Base-by-base conservation (phyloP, 148 eudicot genomes). In the Fagopyrum esculentum region DNA sequence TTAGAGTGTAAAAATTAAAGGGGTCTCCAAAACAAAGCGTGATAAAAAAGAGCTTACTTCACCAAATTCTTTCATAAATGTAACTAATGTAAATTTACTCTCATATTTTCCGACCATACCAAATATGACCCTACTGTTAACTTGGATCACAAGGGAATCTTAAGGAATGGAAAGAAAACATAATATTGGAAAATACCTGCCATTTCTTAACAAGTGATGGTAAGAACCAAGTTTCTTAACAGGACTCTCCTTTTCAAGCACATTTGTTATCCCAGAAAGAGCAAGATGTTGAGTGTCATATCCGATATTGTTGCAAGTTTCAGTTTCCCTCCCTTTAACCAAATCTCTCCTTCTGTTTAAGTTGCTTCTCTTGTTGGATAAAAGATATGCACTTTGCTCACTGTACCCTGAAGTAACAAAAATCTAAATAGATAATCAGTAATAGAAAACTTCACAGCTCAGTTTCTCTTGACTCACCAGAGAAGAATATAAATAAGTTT, bases 141-240 rank as follows among this genome's bases (percentile, higher is more conserved):
- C 0, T 66, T 66, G 2, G 13, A 5, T 66, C 35, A 66, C 9
- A 35, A 49, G 52, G 52, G 12, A 49, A 49, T 49, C 52, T 49
- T 49, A 49, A 10, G 12, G 6, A 49, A 49, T 49, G 12, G 12
- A 49, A 12, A 49, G 70, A 60, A 60, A 60, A 26, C 73, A 1
- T n/a, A 45, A 47, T 59, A 71, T 26, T 30, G 47, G 50, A 47
- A 71, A 35, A 73, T 87, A 95, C 99, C 99, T 92, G 73, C 97
- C 98, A 80, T 81, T 80, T 83, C 76, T 90, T 75, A 95, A 57
- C 74, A 85, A 82, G 63, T 78, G 85, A 72, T 86, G 78, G 83
- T 92, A 95, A 80, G 82, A 81, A 48, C 83, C 77, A 86, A 82
- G 63, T 82, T 52, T 30, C 61, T 69, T 69, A 84, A 74, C 75